These are phyloP conservation scores for Malassezia brasiliensis DNA, from an alignment of 1,284 basidiomycete genomes.

Conservation along the genomic window DNA sequence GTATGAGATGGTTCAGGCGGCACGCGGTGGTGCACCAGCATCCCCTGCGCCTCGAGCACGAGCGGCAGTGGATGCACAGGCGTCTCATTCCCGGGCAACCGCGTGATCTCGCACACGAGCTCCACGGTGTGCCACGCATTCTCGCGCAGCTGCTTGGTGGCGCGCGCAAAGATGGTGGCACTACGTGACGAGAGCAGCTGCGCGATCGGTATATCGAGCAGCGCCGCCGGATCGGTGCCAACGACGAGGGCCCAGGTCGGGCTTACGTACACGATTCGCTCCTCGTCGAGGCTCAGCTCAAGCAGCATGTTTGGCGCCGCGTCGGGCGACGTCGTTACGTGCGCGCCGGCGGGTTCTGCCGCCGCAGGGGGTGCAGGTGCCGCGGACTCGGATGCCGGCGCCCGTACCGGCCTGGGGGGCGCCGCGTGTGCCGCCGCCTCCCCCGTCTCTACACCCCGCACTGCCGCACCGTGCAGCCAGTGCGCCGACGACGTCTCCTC, in stretches of 20 bases:
- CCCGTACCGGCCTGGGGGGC: too few species aligned
- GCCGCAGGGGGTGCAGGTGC: not conserved
- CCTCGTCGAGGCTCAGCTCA: slow-evolving; percentile 85
- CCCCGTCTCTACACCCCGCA: not conserved
- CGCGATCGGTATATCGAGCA: slow-evolving; percentile 71
- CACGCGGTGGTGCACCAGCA: slow-evolving; percentile 90
- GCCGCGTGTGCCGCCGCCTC: not conserved
- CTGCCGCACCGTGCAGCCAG: not conserved
- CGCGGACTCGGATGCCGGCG: not conserved
- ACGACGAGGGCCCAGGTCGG: slow-evolving; percentile 85
- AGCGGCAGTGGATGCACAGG: slow-evolving; percentile 57
- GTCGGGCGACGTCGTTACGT: not conserved
- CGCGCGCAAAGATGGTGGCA: slow-evolving; percentile 73
- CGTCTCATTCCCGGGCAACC: slow-evolving; percentile 25
- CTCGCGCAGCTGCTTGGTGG: slow-evolving; percentile 70
- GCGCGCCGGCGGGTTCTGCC: not conserved
- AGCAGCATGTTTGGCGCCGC: slow-evolving; percentile 55
- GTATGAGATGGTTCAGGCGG: slow-evolving; percentile 80
- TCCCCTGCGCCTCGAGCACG: slow-evolving; percentile 87
- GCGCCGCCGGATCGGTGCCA: slow-evolving; percentile 68
- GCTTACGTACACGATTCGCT: slow-evolving; percentile 78
- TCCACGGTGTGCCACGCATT: slow-evolving; percentile 93
- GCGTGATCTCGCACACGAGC: slow-evolving; percentile 60
- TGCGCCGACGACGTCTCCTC: not conserved
- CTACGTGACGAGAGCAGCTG: slow-evolving; percentile 73